Conservation (phyloP, 768 basidiomycete genomes). For the Lactifluus echinatus region DNA sequence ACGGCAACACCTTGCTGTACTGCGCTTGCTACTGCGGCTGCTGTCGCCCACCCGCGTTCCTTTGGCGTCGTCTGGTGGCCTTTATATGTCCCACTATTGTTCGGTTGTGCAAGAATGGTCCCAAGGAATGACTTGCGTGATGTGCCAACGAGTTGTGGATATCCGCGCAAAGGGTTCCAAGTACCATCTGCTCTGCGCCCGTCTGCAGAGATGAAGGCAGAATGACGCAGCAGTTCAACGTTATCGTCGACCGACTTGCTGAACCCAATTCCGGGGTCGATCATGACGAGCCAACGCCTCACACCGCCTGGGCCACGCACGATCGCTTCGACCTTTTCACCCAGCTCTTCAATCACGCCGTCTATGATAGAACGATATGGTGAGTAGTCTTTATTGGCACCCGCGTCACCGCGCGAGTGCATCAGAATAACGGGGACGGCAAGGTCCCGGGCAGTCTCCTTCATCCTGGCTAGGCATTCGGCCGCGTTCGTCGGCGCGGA, state of each 20-base stretch:
- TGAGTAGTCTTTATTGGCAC: constrained; percentile 58
- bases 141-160: constrained; percentile 64
- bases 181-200: constrained; percentile 7
- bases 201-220: constrained; percentile 39
- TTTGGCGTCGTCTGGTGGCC: constrained; percentile 51
- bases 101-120: constrained; percentile 42
- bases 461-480: constrained; percentile 50
- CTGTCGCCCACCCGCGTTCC: constrained; percentile 73
- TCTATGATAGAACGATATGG: constrained; percentile 43
- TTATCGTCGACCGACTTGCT: constrained; percentile 80
- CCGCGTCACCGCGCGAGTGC: constrained; percentile 88
- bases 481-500: constrained; percentile 28
- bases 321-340: constrained; percentile 52
- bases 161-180: constrained; percentile 46
- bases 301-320: constrained; percentile 65
- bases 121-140: constrained; percentile 86
- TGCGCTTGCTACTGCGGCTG: constrained; percentile 63
- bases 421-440: constrained; percentile 82
- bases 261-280: constrained; percentile 92
- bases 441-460: constrained; percentile 48
- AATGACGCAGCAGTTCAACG: constrained; percentile 51
- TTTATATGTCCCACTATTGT: constrained; percentile 29
- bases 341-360: constrained; percentile 67
- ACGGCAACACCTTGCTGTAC: constrained; percentile 65
- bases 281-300: constrained; percentile 78